Conservation (phyloP, 2,329 filamentous ascomycete genomes). For the Alternaria atra region DNA sequence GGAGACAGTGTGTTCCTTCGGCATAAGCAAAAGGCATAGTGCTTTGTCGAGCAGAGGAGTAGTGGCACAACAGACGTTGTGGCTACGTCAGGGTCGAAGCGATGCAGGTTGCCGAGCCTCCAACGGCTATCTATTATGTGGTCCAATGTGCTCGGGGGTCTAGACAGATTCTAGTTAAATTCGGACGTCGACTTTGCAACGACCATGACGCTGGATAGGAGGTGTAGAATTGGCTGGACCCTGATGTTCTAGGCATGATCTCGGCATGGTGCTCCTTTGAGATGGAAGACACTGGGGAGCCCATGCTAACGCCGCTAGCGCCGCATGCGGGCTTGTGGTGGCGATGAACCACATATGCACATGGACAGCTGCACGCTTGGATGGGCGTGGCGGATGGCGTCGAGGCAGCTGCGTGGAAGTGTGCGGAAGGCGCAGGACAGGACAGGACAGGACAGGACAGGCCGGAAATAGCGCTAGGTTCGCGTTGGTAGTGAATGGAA, state of each 20-base stretch:
- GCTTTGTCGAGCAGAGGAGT: neutral
- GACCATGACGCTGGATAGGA: neutral
- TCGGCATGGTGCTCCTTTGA: constrained; percentile 1
- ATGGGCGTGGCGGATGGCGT: neutral
- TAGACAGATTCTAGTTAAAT: neutral
- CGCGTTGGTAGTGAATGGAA: neutral
- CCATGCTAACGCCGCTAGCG: neutral
- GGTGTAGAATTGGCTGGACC: neutral
- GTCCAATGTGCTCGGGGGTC: neutral
- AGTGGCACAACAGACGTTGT: neutral
- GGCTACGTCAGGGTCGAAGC: neutral
- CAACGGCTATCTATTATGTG: neutral
- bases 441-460: no score
- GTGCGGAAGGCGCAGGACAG: neutral
- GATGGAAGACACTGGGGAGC: neutral
- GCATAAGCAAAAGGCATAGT: neutral
- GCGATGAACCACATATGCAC: neutral
- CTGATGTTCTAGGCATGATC: constrained; percentile 1
- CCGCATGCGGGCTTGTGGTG: neutral
- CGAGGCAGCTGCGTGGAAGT: neutral
- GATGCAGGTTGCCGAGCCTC: neutral
- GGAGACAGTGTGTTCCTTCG: neutral
- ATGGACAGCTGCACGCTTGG: neutral
- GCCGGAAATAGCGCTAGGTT: neutral
- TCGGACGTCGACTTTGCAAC: neutral